Evolutionary conservation across 176 grass and related monocot species (phyloP), one percentile per base, ranked within the genome.

Genomic region (Triticum timopheevii): DNA sequence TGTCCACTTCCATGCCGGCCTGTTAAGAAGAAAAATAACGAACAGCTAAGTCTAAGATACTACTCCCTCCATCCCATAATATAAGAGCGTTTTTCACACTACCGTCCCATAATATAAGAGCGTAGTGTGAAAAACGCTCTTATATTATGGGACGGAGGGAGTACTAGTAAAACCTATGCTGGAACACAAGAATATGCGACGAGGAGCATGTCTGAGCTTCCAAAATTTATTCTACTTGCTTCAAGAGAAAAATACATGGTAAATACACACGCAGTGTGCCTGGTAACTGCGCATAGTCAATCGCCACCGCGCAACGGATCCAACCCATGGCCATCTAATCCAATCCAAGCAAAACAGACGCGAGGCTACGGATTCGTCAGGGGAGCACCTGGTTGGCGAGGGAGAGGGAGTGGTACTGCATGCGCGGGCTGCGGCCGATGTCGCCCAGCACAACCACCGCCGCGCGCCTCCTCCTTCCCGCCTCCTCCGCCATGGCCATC

Each of bases 401-500:
- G 16, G 97, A 99, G 64, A 96, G 90, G 42, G 97, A 93, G 87
- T 99, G 97, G 83, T 99, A 96, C 77, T 99, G 94, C 97, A 99
- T 96, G 39, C 97, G 94, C 10, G 97, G 97, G 78, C 94, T 99
- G 39, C 97, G 97, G 15, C 94, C 97, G 77, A 99, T 94, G 87
- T 96, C 97, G 22, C 97, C 97, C 6, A 99, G 94, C 64, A 99
- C 94, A 16, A 99, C 94, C 73, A 94, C 97, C 9, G 92, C 92
- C 25, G 79, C 94, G 15, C 92, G 86, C 76, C 86, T 88, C 77
- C 65, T 91, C 90, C 82, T 96, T 79, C 86, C 77, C 34, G 65
- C 65, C 34, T 54, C 77, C 52, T 42, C 78, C 12, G 86, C 77
- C 84, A 78, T 90, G 6, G 15, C 27, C 47, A 44, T 66, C 10